Evolutionary conservation across 305 asterid genomes (phyloP).

Genomic region (Fraxinus greggii): DNA sequence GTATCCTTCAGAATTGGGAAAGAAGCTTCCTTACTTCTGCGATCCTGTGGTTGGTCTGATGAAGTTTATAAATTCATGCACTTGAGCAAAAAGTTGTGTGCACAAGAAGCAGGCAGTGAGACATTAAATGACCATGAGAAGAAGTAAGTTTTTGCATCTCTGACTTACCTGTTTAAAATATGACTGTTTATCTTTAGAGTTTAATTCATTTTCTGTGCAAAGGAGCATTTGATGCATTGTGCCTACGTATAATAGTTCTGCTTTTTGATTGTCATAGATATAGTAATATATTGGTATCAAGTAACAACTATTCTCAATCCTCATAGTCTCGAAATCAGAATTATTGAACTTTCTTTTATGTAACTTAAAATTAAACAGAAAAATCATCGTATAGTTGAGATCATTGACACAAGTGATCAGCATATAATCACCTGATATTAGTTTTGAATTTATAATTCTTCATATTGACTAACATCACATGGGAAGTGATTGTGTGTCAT

Average conservation of each 20-base stretch:
- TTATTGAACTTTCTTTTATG: not conserved
- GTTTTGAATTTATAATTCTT: not conserved
- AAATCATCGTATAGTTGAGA: not conserved
- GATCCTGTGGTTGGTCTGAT: conserved; percentile 77
- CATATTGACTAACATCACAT: not conserved
- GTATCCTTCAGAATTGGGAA: conserved; percentile 60
- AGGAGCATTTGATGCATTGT: conserved; percentile 9
- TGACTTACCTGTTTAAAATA: conserved; percentile 20
- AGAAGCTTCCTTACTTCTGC: conserved; percentile 67
- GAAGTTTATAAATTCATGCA: conserved; percentile 73
- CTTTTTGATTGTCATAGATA: not conserved
- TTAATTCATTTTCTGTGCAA: conserved; percentile 18
- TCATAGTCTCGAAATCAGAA: not conserved
- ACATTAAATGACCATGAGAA: conserved; percentile 39
- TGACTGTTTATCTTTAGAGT: conserved; percentile 18
- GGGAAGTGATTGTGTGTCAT: not conserved
- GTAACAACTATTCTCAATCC: not conserved
- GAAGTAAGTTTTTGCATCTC: conserved; percentile 56
- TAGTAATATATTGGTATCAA: not conserved
- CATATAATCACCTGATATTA: not conserved
- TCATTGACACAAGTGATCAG: not conserved
- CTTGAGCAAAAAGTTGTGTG: conserved; percentile 54
- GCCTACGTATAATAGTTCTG: not conserved
- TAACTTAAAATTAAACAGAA: not conserved
- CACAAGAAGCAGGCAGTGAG: conserved; percentile 37